phyloP scores from a whole-genome alignment of 495 filamentous ascomycete genomes.

The Penicillium subrubescens region DNA sequence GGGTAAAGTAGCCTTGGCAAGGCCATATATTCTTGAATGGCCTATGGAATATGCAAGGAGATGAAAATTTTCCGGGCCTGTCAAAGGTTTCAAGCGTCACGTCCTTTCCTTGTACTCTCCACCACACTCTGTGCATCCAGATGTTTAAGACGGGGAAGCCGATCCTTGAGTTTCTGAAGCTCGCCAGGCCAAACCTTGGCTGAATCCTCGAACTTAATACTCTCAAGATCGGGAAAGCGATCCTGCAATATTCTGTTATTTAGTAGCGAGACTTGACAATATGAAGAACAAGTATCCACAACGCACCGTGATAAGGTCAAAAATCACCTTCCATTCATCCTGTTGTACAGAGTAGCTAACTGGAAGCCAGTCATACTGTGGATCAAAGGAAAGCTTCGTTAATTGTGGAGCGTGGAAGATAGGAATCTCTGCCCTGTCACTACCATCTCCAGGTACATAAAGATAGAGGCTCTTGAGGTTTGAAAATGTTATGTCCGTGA shows the following conservation, averaged over 20 bases:
- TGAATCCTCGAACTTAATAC: neutral
- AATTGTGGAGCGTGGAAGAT: neutral
- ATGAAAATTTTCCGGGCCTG: neutral
- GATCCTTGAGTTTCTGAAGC: neutral
- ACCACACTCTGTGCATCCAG: neutral
- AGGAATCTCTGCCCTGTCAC: neutral
- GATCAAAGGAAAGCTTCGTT: neutral
- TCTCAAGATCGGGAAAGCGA: neutral
- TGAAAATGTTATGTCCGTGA: neutral
- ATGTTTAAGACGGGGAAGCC: neutral
- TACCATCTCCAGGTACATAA: neutral
- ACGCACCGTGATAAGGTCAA: neutral
- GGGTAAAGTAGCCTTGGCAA: no score
- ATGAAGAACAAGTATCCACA: neutral
- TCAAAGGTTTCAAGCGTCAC: neutral
- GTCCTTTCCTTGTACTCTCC: neutral
- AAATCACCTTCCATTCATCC: neutral
- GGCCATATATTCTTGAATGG: no score
- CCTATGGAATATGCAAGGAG: neutral
- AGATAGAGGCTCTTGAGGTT: neutral
- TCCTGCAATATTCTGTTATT: neutral
- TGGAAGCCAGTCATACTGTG: neutral
- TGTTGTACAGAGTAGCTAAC: neutral
- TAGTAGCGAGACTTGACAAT: neutral
- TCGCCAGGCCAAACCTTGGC: neutral